Conservation (phyloP, 495 filamentous ascomycete species). For the Penicillium pulvis region DNA sequence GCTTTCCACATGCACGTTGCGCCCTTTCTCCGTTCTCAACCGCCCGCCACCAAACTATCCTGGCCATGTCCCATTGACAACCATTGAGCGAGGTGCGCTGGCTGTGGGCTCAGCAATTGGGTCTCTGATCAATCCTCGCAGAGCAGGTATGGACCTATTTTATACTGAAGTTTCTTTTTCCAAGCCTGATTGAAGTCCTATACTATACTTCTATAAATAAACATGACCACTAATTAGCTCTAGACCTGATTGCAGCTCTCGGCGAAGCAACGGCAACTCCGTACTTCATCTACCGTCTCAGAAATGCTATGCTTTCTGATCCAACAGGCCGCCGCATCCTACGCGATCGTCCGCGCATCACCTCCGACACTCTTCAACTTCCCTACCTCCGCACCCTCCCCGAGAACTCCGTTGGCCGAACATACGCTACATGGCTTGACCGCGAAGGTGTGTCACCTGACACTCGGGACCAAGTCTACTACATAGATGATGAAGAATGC, state of each 20-base stretch:
- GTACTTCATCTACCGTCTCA: constrained; percentile 92
- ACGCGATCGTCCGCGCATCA: constrained; percentile 85
- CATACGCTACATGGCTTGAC: constrained; percentile 87
- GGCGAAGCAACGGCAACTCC: constrained; percentile 93
- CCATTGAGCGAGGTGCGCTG: constrained; percentile 71
- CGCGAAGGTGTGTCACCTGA: constrained; percentile 91
- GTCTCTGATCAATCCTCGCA: constrained; percentile 75
- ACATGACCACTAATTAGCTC: constrained; percentile 2
- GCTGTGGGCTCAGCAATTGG: constrained; percentile 81
- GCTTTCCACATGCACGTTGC: constrained; percentile 17
- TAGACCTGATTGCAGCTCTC: constrained; percentile 90
- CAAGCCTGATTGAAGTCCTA: not conserved
- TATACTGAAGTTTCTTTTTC: not conserved
- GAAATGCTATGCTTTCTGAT: constrained; percentile 82
- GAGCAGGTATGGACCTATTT: constrained; percentile 59
- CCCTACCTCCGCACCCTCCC: constrained; percentile 70
- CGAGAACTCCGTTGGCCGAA: constrained; percentile 74
- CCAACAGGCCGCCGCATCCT: constrained; percentile 91
- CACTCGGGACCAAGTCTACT: constrained; percentile 76
- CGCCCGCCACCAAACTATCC: constrained; percentile 77
- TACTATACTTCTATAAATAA: not conserved
- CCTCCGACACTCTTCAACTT: constrained; percentile 72
- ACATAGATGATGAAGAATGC: constrained; percentile 92
- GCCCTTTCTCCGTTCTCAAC: constrained; percentile 73
- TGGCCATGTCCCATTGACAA: constrained; percentile 87